Evolutionary conservation across 1,139 yeast species (phyloP).

Genomic region (Blastobotrys illinoisensis): DNA sequence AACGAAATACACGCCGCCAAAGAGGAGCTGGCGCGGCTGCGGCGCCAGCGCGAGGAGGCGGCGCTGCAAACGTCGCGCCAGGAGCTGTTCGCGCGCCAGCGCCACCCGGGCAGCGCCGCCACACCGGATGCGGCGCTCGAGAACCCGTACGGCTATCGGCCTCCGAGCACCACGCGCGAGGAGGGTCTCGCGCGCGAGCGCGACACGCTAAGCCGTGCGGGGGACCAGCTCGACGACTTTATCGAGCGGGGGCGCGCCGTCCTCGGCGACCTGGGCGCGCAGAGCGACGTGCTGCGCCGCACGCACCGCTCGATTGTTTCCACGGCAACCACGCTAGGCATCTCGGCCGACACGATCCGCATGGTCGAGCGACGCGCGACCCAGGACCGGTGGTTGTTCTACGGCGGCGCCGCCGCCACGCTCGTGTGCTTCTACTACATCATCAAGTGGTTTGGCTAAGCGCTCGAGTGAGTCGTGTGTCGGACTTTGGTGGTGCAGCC

Average conservation of each 20-base stretch:
- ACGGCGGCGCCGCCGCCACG: slow-evolving; percentile 63
- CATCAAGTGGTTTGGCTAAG: slow-evolving; percentile 54
- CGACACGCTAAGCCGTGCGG: slow-evolving; percentile 61
- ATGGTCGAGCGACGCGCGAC: slow-evolving; percentile 78
- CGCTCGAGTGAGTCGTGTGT: no score
- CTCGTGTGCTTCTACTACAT: slow-evolving; percentile 67
- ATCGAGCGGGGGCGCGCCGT: slow-evolving; percentile 85
- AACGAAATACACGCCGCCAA: slow-evolving; percentile 53
- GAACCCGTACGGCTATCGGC: slow-evolving; percentile 46
- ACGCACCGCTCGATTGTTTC: slow-evolving; percentile 63
- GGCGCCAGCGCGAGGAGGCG: slow-evolving; percentile 57
- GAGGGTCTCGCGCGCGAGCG: slow-evolving; percentile 70
- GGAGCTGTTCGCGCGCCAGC: slow-evolving; percentile 53
- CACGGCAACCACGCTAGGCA: slow-evolving; percentile 75
- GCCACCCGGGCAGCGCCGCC: slow-evolving; percentile 16
- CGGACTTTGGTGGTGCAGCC: background rate
- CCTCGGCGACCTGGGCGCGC: slow-evolving; percentile 80
- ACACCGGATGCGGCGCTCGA: slow-evolving; percentile 36
- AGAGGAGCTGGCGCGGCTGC: slow-evolving; percentile 56
- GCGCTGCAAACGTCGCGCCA: slow-evolving; percentile 45
- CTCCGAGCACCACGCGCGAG: slow-evolving; percentile 33
- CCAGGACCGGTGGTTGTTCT: slow-evolving; percentile 85
- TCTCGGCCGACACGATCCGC: slow-evolving; percentile 78
- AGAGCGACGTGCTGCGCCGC: slow-evolving; percentile 62
- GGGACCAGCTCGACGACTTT: slow-evolving; percentile 80